Evolutionary conservation across 2,329 filamentous ascomycete genomes (phyloP).

Genomic region (Remersonia thermophila): DNA sequence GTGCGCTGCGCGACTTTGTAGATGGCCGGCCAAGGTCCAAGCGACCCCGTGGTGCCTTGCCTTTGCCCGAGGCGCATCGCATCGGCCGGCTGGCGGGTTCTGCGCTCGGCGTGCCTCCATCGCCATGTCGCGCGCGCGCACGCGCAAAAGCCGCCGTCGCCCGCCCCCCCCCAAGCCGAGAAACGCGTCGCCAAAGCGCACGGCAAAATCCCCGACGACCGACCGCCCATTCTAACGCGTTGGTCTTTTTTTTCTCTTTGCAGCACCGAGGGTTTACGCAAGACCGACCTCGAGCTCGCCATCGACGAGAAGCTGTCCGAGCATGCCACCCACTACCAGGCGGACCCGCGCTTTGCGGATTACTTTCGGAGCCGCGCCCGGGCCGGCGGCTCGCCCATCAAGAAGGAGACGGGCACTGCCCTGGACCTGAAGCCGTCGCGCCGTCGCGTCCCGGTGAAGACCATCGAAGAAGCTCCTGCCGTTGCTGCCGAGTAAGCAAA

Average conservation of each 20-base stretch:
- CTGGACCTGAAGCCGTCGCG: constrained; percentile 31
- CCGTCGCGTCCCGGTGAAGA: constrained; percentile 34
- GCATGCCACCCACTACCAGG: constrained; percentile 53
- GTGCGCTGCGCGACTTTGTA: neutral
- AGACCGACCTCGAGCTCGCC: constrained; percentile 63
- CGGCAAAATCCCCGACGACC: neutral
- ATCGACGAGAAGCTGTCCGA: constrained; percentile 62
- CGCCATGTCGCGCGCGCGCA: too few species aligned
- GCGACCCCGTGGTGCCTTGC: too few species aligned
- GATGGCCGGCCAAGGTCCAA: too few species aligned
- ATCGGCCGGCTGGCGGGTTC: too few species aligned
- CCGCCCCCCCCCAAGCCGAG: neutral
- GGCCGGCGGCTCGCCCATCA: constrained; percentile 47
- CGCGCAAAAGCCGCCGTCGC: too few species aligned
- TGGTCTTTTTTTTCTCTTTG: constrained; percentile 13
- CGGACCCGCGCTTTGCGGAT: constrained; percentile 52
- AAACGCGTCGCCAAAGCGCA: constrained; percentile 3
- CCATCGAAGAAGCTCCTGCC: constrained; percentile 29
- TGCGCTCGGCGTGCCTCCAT: too few species aligned
- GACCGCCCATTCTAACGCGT: constrained; percentile 4
- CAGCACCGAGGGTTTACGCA: constrained; percentile 61
- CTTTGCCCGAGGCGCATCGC: too few species aligned
- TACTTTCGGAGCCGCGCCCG: constrained; percentile 63
- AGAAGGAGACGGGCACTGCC: constrained; percentile 31
- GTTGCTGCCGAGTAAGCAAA: constrained; percentile 31